Percentiles rank a stretch among this genome's conserved stretches.
Evolutionary conservation across 2,329 filamentous ascomycete genomes (phyloP).

Genomic region (Fusarium cicatricum): DNA sequence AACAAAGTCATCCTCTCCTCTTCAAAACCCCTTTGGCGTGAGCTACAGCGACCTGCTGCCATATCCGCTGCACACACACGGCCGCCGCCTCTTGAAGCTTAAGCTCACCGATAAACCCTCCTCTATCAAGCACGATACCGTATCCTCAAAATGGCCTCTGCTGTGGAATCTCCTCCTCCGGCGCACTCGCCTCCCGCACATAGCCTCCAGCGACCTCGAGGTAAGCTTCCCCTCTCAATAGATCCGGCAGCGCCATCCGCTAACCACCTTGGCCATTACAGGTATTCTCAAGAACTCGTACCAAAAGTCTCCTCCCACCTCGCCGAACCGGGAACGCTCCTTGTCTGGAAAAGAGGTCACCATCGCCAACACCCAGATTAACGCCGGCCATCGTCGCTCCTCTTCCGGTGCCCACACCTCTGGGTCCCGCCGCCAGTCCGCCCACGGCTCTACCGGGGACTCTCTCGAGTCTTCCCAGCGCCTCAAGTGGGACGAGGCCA

Average conservation of each 20-base stretch:
- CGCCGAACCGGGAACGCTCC: slow-evolving; percentile 53
- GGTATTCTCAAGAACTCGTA: slow-evolving; percentile 95
- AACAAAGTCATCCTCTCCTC: background rate
- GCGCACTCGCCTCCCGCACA: slow-evolving; percentile 54
- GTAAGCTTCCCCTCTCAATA: slow-evolving; percentile 42
- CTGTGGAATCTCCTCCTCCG: slow-evolving; percentile 48
- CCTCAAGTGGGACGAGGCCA: slow-evolving; percentile 98
- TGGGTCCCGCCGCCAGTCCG: slow-evolving; percentile 77
- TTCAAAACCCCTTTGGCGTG: background rate
- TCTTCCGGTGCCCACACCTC: slow-evolving; percentile 70
- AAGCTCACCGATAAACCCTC: slow-evolving; percentile 26
- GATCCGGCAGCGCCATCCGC: background rate
- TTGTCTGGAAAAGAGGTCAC: slow-evolving; percentile 85
- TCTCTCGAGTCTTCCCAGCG: slow-evolving; percentile 69
- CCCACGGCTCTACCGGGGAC: slow-evolving; percentile 52
- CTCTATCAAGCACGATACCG: slow-evolving; percentile 11
- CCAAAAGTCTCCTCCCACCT: slow-evolving; percentile 65
- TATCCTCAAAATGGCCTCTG: slow-evolving; percentile 51
- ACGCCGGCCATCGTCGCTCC: slow-evolving; percentile 88
- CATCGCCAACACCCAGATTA: slow-evolving; percentile 91
- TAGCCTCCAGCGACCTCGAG: slow-evolving; percentile 56
- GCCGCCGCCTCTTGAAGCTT: slow-evolving; percentile 13
- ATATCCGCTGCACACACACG: slow-evolving; percentile 7
- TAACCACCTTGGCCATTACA: slow-evolving; percentile 49
- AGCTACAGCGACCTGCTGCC: slow-evolving; percentile 1